These are phyloP conservation scores for Ustilago trichophora DNA, from an alignment of 1,284 basidiomycete species.

Conservation along the genomic window DNA sequence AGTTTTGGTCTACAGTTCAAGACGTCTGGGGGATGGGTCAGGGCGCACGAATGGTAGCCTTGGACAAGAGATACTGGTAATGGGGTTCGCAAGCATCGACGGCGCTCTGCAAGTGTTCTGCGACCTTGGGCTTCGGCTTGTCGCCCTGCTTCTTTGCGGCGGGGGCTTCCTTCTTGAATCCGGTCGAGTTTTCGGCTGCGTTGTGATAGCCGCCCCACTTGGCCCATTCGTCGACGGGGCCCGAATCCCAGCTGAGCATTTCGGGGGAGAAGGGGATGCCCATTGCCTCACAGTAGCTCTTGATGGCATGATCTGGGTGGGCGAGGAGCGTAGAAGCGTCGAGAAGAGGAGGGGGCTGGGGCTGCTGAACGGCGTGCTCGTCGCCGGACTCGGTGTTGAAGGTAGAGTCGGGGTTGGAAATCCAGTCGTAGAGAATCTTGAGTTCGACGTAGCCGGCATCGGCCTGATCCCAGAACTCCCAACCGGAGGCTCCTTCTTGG, in stretches of 20 bases:
- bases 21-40: too few relatives aligned
- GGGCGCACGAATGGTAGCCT: conserved; percentile 35
- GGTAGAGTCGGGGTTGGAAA: conserved; percentile 54
- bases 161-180: conserved; percentile 52
- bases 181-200: conserved; percentile 59
- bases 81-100: conserved; percentile 34
- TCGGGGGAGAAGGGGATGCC: conserved; percentile 55
- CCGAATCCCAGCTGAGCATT: conserved; percentile 63
- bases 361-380: conserved; percentile 37
- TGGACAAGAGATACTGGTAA: conserved; percentile 46
- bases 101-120: conserved; percentile 44
- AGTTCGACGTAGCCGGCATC: conserved; percentile 60
- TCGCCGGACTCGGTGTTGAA: conserved; percentile 52
- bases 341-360: conserved; percentile 55
- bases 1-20: too few relatives aligned
- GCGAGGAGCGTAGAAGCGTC: conserved; percentile 54
- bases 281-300: conserved; percentile 52
- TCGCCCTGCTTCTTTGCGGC: conserved; percentile 3
- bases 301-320: conserved; percentile 52
- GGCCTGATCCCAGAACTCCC: conserved; percentile 60
- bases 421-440: conserved; percentile 60
- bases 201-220: conserved; percentile 64
- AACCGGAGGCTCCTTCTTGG: conserved; percentile 61
- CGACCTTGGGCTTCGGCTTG: conserved; percentile 39
- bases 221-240: conserved; percentile 56